Percentiles rank a stretch among this genome's conserved stretches.
phyloP scores from a whole-genome alignment of 208 protist genomes.

The Trypanosoma boissoni region DNA sequence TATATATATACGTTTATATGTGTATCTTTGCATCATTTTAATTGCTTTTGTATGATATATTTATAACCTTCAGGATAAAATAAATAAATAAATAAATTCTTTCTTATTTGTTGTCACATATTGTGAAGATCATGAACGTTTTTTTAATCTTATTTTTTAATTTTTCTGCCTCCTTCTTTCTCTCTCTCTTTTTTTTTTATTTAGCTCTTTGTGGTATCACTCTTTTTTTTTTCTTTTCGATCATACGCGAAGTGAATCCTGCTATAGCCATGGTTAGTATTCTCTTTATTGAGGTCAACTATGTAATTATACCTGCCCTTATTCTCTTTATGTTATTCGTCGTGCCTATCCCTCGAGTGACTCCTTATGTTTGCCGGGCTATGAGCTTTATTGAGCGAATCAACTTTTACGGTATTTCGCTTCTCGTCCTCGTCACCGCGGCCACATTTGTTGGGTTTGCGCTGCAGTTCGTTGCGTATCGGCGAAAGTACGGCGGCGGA shows the following conservation, averaged over 20 bases:
- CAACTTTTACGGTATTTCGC: conserved; percentile 41
- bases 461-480: conserved; percentile 47
- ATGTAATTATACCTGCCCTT: conserved; percentile 47
- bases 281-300: conserved; percentile 45
- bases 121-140: conserved; percentile 2
- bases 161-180: background rate
- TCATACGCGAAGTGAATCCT: too few relatives aligned
- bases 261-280: conserved; percentile 46
- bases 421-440: conserved; percentile 31
- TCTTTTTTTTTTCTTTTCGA: conserved; percentile 9
- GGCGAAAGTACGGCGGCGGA: conserved; percentile 32
- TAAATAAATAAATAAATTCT: conserved; percentile 2
- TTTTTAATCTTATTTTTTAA: conserved; percentile 4
- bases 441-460: conserved; percentile 36
- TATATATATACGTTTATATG: too few relatives aligned
- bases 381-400: conserved; percentile 33
- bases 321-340: conserved; percentile 47
- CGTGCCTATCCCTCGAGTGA: conserved; percentile 32
- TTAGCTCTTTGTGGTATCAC: conserved; percentile 2
- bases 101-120: conserved; percentile 6
- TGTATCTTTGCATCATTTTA: too few relatives aligned
- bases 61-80: background rate
- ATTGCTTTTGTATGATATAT: too few relatives aligned
- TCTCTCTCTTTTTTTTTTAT: background rate
- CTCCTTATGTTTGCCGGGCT: conserved; percentile 26